Conservation (phyloP, 202 grass and related monocot species). For the Schoenoplectus triqueter region DNA sequence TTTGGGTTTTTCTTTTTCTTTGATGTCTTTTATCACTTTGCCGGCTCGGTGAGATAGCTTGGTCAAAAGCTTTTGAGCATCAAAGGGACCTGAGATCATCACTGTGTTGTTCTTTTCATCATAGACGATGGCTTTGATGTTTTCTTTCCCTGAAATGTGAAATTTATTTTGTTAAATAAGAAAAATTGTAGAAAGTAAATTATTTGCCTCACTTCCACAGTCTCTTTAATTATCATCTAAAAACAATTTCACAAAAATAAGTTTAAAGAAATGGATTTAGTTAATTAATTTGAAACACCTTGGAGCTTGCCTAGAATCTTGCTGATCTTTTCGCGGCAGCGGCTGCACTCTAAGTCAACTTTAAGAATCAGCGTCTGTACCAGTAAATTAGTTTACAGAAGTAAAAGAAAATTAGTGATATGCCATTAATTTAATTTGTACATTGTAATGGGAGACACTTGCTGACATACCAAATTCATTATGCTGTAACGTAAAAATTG, state of each 20-base stretch:
- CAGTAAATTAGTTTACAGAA: conserved; percentile 23
- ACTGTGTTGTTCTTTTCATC: conserved; percentile 55
- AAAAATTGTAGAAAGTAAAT: conserved; percentile 11
- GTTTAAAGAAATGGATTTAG: neutral
- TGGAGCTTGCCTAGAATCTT: conserved; percentile 67
- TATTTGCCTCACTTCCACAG: neutral
- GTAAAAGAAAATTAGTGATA: neutral
- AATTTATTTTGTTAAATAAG: neutral
- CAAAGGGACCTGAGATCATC: conserved; percentile 55
- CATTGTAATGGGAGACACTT: neutral
- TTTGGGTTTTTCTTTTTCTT: conserved; percentile 20
- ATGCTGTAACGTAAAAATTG: neutral
- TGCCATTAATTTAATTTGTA: neutral
- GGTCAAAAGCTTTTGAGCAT: conserved; percentile 53
- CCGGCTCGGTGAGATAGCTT: conserved; percentile 63
- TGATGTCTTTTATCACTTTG: conserved; percentile 61
- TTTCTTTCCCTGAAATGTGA: conserved; percentile 45
- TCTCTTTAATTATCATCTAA: neutral
- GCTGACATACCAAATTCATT: neutral
- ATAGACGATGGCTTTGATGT: conserved; percentile 61
- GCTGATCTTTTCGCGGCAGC: conserved; percentile 57
- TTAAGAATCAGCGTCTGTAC: conserved; percentile 55
- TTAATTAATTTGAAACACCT: conserved; percentile 39
- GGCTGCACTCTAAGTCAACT: conserved; percentile 63
- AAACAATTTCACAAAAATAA: neutral